Evolutionary conservation across 768 basidiomycete species (phyloP), one percentile per base, ranked within the genome.

Genomic region (Mycena crocata): DNA sequence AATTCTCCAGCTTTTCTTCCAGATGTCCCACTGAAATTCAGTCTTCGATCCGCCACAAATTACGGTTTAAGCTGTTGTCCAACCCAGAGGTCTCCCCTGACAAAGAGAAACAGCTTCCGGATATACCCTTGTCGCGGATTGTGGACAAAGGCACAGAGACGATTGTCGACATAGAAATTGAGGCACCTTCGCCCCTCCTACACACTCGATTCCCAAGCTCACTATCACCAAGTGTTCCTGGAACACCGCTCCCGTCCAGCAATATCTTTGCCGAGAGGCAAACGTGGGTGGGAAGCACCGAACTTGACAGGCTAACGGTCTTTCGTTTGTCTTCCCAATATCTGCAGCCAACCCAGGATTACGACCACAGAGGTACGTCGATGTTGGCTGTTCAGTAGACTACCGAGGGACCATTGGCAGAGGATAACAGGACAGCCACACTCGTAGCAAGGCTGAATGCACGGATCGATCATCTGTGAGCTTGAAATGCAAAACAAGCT

Each of bases 191-290:
- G 28, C 59, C 59, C 14, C 59, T 51, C 37, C 35, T 60, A 5
- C 59, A 51, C 21, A 30, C 59, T 7, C 35, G 40, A 34, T 60
- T 60, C 40, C 39, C 48, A 37, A 39, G 23, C 7, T 28, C 40
- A 30, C 54, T 39, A 9, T n/a, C n/a, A n/a, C 15, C 12, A 17
- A 42, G 21, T 24, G 31, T 48, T 6, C 45, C 35, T 7, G 45
- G 24, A 24, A 48, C 57, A 35, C 57, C 57, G 32, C 19, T 35
- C 23, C 32, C 45, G 2, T 58, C 57, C 45, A 58, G 44, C 57
- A 58, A 58, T 28, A 26, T 48, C 15, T 48, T 48, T 45, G 34
- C 32, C 21, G 35, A 6, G 17, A 35, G 46, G 28, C 35, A 60
- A 23, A 51, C 39, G n/a, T 60, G 59, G 59, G 37, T 51, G 17